Evolutionary conservation across 306 rosid species (phyloP).

Genomic region (Dalbergia cochinchinensis): DNA sequence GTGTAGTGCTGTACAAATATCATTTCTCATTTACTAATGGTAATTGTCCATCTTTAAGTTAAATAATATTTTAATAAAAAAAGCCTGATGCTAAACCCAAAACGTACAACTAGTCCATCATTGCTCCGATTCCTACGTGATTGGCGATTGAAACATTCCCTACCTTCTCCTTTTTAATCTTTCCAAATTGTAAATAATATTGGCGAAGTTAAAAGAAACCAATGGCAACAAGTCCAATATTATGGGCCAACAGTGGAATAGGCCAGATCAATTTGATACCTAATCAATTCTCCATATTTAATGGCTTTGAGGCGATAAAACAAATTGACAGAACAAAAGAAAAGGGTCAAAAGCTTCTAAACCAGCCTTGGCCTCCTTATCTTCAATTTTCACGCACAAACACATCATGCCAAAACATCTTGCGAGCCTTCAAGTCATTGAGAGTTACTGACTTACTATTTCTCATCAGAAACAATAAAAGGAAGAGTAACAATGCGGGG

Average conservation of each 20-base stretch:
- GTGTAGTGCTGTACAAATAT: too few relatives aligned
- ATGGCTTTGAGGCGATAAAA: background rate
- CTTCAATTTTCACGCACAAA: too few relatives aligned
- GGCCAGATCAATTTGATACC: slow-evolving; percentile 31
- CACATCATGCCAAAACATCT: background rate
- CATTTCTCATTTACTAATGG: background rate
- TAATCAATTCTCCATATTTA: background rate
- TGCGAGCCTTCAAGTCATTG: background rate
- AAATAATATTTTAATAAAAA: background rate
- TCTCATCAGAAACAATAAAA: background rate
- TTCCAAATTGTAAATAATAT: slow-evolving; percentile 10
- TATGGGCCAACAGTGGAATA: slow-evolving; percentile 2
- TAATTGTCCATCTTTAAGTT: background rate
- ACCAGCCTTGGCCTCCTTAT: too few relatives aligned
- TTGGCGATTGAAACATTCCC: background rate
- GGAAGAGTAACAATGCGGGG: background rate
- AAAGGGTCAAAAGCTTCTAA: background rate
- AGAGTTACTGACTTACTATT: background rate
- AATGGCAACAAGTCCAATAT: slow-evolving; percentile 17
- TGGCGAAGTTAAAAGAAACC: background rate
- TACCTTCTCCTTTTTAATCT: background rate
- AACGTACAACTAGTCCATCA: background rate
- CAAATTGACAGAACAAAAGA: background rate
- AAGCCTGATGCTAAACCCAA: background rate
- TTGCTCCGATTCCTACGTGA: background rate